Evolutionary conservation across 1,284 basidiomycete species (phyloP), one percentile per base, ranked within the genome.

Genomic region (Phlebopus sp.): DNA sequence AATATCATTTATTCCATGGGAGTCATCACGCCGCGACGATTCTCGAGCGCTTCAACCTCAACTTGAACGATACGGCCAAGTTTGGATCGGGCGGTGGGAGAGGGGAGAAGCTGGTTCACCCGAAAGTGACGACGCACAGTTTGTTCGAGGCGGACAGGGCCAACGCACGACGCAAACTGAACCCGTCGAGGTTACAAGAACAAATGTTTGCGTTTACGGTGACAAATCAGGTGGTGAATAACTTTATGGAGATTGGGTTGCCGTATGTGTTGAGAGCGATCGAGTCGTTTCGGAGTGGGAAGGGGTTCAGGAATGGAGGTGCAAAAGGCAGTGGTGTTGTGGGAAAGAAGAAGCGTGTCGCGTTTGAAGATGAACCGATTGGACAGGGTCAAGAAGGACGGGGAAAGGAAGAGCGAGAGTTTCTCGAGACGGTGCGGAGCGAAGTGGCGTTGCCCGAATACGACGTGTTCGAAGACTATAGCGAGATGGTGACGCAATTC

Each of bases 181-280:
- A 84, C 56, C 76, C 79, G 52, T 73, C 77, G 63, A 76, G 95
- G 44, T 76, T 99, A 53, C 82, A 89, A 66, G 84, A 88, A 42
- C 93, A 98, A 74, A 87, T 99, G 76, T 97, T 97, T 66, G 94
- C 96, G 11, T 92, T 89, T 64, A 89, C 86, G 30, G 92, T 98
- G 2, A 98, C 96, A 15, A 92, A 91, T 60, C 96, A 98, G 72
- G 80, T 84, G 14, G 71, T 92, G 55, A 85, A 90, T 59, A 86
- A 87, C 0, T 86, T 95, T 64, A 73, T 81, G 44, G 96, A 98
- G 64, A 74, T 95, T 42, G 89, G 86, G 1, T 69, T 98, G 14
- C 96, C 96, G 1, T 95, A 80, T 60, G 63, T 95, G 18, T 67
- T 87, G 52, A 81, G 91, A 27, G 80, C 74, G 23, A 68, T 88